Percentiles rank a stretch among this genome's conserved stretches.
These are phyloP conservation scores for Ceratocystis albifundus DNA, from an alignment of 2,329 filamentous ascomycete genomes.

Conservation along the genomic window DNA sequence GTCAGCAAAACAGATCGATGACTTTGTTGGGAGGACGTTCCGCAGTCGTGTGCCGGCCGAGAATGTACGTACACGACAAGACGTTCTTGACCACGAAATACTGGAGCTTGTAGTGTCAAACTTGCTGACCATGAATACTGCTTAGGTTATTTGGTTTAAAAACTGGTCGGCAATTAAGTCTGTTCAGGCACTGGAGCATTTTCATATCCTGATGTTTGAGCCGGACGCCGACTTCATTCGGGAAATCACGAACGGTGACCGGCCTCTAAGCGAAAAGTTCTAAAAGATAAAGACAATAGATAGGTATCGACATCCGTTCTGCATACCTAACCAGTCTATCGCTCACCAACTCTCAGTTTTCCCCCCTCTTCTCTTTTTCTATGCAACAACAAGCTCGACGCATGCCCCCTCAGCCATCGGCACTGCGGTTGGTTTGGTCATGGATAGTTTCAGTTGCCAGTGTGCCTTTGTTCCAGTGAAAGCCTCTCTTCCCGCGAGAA, in stretches of 20 bases:
- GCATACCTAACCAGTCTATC: no score
- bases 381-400: conserved; percentile 39
- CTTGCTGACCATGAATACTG: not conserved
- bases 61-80: conserved; percentile 35
- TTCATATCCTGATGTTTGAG: conserved; percentile 82
- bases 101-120: not conserved
- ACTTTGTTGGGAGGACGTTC: conserved; percentile 59
- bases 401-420: conserved; percentile 59
- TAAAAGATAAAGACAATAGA: not conserved
- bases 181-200: conserved; percentile 78
- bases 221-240: conserved; percentile 58
- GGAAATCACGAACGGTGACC: conserved; percentile 61
- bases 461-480: conserved; percentile 26
- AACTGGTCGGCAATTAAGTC: conserved; percentile 83
- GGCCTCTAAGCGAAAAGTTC: conserved; percentile 46
- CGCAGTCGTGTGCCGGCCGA: conserved; percentile 39
- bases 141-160: conserved; percentile 38
- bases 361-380: not conserved
- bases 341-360: no score
- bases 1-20: conserved; percentile 54
- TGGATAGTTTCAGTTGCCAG: conserved; percentile 46
- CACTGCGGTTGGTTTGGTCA: conserved; percentile 65
- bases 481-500: conserved; percentile 26
- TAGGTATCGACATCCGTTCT: no score
- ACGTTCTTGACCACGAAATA: not conserved